phyloP scores from a whole-genome alignment of 83 land plant species.

The Thuja plicata region DNA sequence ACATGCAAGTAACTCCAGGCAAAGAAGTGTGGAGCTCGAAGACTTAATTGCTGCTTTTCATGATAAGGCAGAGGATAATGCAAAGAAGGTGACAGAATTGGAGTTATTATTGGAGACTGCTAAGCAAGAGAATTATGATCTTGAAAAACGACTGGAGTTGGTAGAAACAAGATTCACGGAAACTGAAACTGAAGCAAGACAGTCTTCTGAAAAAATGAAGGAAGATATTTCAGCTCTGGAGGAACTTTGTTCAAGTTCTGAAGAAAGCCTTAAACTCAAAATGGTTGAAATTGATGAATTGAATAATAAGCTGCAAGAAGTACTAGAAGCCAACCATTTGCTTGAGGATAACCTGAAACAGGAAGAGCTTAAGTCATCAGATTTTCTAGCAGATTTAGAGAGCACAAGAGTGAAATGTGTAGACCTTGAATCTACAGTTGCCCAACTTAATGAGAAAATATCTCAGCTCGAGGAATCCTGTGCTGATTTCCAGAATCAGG shows the following conservation, averaged over 20 bases:
- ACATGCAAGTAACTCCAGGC: slow-evolving; percentile 28
- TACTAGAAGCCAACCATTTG: neutral
- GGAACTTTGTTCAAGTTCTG: slow-evolving; percentile 19
- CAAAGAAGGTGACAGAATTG: slow-evolving; percentile 41
- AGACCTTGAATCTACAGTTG: slow-evolving; percentile 32
- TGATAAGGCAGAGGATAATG: slow-evolving; percentile 38
- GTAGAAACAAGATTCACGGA: slow-evolving; percentile 38
- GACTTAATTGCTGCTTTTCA: slow-evolving; percentile 41
- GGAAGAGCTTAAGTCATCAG: slow-evolving; percentile 21
- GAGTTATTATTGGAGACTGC: slow-evolving; percentile 46
- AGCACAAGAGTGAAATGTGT: slow-evolving; percentile 26
- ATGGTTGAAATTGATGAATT: slow-evolving; percentile 35
- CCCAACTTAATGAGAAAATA: slow-evolving; percentile 31
- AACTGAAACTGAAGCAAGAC: slow-evolving; percentile 33
- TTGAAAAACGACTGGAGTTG: slow-evolving; percentile 45
- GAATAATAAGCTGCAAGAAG: slow-evolving; percentile 26
- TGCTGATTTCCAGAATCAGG: slow-evolving; percentile 20
- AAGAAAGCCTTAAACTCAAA: slow-evolving; percentile 39
- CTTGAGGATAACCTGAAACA: slow-evolving; percentile 26
- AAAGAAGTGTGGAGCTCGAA: slow-evolving; percentile 56
- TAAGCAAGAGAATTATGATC: slow-evolving; percentile 41
- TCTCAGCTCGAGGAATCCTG: slow-evolving; percentile 42
- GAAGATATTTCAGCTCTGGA: slow-evolving; percentile 44
- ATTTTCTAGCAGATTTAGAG: slow-evolving; percentile 27
- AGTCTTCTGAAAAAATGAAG: slow-evolving; percentile 17